Evolutionary conservation across 2,329 filamentous ascomycete species (phyloP).

Genomic region (Sporothrix brasiliensis): DNA sequence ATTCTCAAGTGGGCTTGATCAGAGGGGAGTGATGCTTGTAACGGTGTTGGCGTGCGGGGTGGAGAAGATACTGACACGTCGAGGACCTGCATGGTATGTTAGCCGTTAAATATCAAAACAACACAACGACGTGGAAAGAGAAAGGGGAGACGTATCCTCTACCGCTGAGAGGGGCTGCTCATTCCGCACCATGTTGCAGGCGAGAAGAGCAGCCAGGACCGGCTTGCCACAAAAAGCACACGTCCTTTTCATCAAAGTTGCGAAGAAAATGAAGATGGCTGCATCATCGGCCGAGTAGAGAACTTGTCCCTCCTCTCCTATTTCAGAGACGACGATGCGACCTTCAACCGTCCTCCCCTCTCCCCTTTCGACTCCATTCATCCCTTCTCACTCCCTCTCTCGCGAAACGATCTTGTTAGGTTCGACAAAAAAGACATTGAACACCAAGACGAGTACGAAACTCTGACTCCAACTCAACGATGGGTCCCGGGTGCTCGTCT

Average conservation of each 20-base stretch:
- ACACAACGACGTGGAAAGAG: conserved; percentile 5
- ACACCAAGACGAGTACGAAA: conserved; percentile 77
- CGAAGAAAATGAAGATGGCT: not conserved
- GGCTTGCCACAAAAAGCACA: conserved; percentile 44
- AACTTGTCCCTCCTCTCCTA: conserved; percentile 5
- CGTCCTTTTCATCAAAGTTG: conserved; percentile 43
- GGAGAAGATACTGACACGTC: not conserved
- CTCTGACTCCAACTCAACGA: conserved; percentile 94
- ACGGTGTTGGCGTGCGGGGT: too few species aligned
- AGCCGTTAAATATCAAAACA: not conserved
- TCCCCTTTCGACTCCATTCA: not conserved
- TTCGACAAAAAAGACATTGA: conserved; percentile 31
- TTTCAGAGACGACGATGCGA: conserved; percentile 22
- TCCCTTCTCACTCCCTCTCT: not conserved
- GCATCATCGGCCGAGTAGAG: not conserved
- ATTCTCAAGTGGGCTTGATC: not conserved
- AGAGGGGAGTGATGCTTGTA: too few species aligned
- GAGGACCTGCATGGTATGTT: not conserved
- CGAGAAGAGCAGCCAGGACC: conserved; percentile 54
- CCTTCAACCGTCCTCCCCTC: conserved; percentile 3
- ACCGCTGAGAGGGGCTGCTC: conserved; percentile 50
- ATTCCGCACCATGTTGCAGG: conserved; percentile 53
- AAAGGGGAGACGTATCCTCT: conserved; percentile 54
- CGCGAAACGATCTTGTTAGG: not conserved
- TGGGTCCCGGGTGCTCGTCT: conserved; percentile 67